Evolutionary conservation across 805 yeast genomes (phyloP), one percentile per base, ranked within the genome.

Genomic region (Pichia exigua): DNA sequence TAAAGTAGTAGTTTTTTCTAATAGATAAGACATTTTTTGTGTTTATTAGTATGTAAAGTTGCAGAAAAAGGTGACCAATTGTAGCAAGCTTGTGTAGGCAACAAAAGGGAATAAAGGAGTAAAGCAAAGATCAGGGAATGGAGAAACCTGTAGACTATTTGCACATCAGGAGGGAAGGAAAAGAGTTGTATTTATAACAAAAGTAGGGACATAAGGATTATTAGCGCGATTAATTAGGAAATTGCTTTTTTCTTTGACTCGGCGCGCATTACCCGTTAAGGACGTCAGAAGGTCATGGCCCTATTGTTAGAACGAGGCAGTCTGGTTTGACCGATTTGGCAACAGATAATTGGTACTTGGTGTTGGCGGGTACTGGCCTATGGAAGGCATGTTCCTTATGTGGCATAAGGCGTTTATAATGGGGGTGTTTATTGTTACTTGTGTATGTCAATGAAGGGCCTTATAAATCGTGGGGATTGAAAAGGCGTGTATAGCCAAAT

Each of bases 1-100:
- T 65, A 92, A 77, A 57, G 88, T 85, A 55, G 84, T 79, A 51
- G 96, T 84, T 76, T 89, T 87, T 71, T 79, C 82, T 54, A 78
- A 69, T 32, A 56, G 44, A 39, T 26, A 49, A 54, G 55, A 47
- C 54, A 51, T 51, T 24, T 17, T 50, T 30, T 9, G 35, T 13
- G 35, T 30, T 30, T 30, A 30, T 30, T 13, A 15, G 17, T 30
- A 7, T 30, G 35, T 27, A 12, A 27, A 13, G n/a, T 5, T 32
- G 38, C 7, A 15, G 4, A 15, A n/a, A 20, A 11, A 35, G n/a
- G 39, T 35, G 39, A 35, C 39, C 39, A 35, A n/a, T 35, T 35
- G 39, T 35, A 35, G 39, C 39, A 35, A 35, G 39, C 39, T 35
- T 35, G 39, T 3, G 28, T n/a, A 46, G 48, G 41, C 24, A 39